phyloP scores from a whole-genome alignment of 495 filamentous ascomycete genomes.

The Parathielavia hyrcaniae region DNA sequence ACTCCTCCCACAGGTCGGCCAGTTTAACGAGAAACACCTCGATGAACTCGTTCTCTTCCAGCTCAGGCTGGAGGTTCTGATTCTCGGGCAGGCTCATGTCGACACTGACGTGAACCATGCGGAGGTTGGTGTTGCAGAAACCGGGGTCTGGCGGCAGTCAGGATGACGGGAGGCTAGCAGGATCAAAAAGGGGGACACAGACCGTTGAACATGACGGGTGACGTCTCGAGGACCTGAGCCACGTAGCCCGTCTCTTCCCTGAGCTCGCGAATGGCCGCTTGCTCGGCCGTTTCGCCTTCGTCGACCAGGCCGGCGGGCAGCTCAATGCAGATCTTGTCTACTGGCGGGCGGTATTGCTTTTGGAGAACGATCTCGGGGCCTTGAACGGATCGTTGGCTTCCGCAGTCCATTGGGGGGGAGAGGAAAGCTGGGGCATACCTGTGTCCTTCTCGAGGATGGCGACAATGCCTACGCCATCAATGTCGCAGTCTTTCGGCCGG shows the following conservation, averaged over 20 bases:
- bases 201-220: constrained; percentile 83
- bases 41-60: constrained; percentile 89
- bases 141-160: constrained; percentile 47
- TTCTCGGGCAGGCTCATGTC: constrained; percentile 68
- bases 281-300: constrained; percentile 67
- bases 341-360: constrained; percentile 81
- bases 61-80: constrained; percentile 57
- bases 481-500: constrained; percentile 57
- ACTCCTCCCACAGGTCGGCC: constrained; percentile 57
- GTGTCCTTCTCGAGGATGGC: constrained; percentile 71
- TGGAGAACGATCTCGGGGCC: constrained; percentile 74
- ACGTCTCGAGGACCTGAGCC: constrained; percentile 59
- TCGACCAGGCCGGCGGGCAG: constrained; percentile 84
- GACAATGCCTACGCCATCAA: constrained; percentile 88
- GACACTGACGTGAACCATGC: constrained; percentile 74
- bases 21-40: constrained; percentile 73
- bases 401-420: background rate
- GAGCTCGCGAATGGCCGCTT: constrained; percentile 80
- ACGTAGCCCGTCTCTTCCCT: constrained; percentile 93
- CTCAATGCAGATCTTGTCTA: constrained; percentile 73
- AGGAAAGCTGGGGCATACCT: constrained; percentile 20
- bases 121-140: constrained; percentile 84
- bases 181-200: constrained; percentile 11
- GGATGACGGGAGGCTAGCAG: background rate
- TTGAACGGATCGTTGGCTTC: constrained; percentile 7